phyloP scores from a whole-genome alignment of 257 asterid genomes.

The Primulina eburnea region DNA sequence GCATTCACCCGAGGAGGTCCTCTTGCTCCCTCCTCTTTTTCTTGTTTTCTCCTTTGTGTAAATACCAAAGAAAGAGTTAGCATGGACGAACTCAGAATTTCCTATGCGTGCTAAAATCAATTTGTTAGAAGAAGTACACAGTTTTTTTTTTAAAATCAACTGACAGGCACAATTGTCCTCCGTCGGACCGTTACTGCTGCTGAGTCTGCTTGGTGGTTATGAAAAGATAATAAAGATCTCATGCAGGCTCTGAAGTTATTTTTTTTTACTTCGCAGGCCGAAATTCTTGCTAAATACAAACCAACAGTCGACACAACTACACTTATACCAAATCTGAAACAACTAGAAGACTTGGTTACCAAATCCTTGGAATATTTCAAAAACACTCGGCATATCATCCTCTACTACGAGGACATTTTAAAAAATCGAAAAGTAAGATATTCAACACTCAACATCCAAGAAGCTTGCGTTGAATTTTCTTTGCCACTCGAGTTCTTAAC shows the following conservation, averaged over 20 bases:
- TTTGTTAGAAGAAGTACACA: neutral
- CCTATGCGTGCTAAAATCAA: neutral
- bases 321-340: conserved; percentile 38
- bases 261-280: conserved; percentile 35
- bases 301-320: conserved; percentile 38
- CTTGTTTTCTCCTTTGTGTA: no score
- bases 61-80: neutral
- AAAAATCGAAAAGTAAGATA: conserved; percentile 17
- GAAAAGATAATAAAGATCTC: neutral
- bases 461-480: neutral
- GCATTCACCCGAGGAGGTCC: conserved; percentile 79
- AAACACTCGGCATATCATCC: conserved; percentile 44
- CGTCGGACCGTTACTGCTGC: neutral
- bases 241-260: neutral
- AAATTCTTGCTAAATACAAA: conserved; percentile 51
- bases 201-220: neutral
- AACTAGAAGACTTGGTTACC: conserved; percentile 41
- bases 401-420: conserved; percentile 61
- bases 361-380: conserved; percentile 41
- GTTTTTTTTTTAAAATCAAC: no score
- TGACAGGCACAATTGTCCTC: neutral
- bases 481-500: neutral
- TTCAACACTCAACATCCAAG: neutral
- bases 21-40: conserved; percentile 23
- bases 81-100: neutral